phyloP scores from a whole-genome alignment of 176 grass and related monocot species.

The Aegilops longissima region DNA sequence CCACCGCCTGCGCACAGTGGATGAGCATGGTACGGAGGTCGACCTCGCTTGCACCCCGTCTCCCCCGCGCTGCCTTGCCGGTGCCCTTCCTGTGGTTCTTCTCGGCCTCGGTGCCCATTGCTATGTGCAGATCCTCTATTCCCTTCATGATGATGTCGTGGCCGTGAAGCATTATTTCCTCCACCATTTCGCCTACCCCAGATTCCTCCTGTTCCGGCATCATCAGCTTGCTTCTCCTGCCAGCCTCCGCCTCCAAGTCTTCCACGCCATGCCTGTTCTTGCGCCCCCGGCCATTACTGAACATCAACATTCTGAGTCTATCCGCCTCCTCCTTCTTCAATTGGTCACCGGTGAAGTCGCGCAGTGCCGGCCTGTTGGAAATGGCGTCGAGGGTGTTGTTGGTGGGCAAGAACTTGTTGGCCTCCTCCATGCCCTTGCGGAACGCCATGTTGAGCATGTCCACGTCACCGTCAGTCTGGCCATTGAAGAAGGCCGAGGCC shows the following conservation, averaged over 20 bases:
- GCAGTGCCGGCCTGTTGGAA: neutral
- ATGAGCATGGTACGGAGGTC: constrained; percentile 67
- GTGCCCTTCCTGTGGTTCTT: neutral
- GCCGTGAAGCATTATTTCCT: constrained; percentile 39
- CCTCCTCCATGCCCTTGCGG: constrained; percentile 50
- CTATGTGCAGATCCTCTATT: constrained; percentile 35
- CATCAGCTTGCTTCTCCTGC: constrained; percentile 56
- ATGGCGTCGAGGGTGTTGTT: constrained; percentile 20
- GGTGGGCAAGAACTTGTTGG: constrained; percentile 49
- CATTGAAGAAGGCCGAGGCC: constrained; percentile 25
- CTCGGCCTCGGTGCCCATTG: neutral
- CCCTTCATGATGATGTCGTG: constrained; percentile 5
- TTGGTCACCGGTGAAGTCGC: neutral
- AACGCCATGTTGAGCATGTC: constrained; percentile 46
- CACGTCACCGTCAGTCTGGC: neutral
- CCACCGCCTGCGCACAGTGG: constrained; percentile 61
- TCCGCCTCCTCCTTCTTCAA: constrained; percentile 33
- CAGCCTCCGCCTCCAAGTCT: constrained; percentile 43
- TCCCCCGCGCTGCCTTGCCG: constrained; percentile 15
- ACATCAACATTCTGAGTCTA: constrained; percentile 26
- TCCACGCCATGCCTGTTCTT: constrained; percentile 30
- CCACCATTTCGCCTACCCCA: constrained; percentile 40
- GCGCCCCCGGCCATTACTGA: constrained; percentile 23
- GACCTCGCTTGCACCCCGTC: constrained; percentile 16
- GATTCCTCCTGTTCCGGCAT: constrained; percentile 32